Evolutionary conservation across 176 grass and related monocot genomes (phyloP), one percentile per base, ranked within the genome.

Genomic region (Juncus inflexus): DNA sequence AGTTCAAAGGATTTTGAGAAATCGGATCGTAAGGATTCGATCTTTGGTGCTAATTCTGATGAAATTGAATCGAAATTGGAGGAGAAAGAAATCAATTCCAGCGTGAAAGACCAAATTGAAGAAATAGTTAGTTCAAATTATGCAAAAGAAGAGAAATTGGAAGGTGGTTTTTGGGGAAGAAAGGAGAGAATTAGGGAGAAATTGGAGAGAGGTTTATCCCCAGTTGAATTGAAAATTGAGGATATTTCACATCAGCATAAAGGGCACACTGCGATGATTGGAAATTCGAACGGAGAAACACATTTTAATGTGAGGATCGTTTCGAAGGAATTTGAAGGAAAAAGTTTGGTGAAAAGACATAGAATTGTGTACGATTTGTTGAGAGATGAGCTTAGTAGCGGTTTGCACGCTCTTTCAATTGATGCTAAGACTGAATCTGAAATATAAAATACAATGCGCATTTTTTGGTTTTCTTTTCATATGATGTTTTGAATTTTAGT

Each of bases 281-380:
- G 82, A 38, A 73, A 60, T 57, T 77, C 66, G 61, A 82, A 75
- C 4, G 87, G 84, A 42, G 92, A 89, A 80, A 97, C 92, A 7
- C 87, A 97, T 75, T 97, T 91, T 55, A 97, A 97, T 75, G 70
- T 97, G 64, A 51, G 71, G 55, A 83, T 91, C 38, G 80, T 97
- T 3, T 91, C 92, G 0, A 79, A 88, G 49, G 87, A 80, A 69
- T 96, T 96, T 63, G 81, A 88, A 72, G 84, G 91, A 43, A 91
- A 89, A 68, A 97, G 85, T 60, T 72, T 97, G 67, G 80, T 97
- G 41, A 97, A 97, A 78, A 83, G 92, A 55, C 92, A 91, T 50
- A 72, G 87, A 69, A 62, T 84, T 58, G 80, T 97, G 39, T 97
- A 89, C 68, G 82, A 91, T 75, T 76, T 91, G 55, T 60, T 91